Conservation (phyloP, 495 filamentous ascomycete genomes). For the Lichina pygmaea region DNA sequence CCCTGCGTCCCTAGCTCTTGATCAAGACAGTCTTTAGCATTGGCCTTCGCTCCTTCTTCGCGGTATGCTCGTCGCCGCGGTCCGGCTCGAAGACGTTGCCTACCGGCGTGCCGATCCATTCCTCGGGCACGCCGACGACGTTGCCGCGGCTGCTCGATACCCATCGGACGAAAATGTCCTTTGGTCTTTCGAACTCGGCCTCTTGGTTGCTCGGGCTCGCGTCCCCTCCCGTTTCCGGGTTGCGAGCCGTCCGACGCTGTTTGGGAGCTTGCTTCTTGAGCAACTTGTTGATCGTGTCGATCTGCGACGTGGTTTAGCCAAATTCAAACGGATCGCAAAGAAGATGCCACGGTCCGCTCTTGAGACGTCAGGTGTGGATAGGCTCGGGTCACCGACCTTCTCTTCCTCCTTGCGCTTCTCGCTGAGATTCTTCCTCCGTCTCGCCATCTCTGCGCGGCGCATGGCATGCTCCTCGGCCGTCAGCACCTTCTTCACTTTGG, state of each 20-base stretch:
- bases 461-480: slow-evolving; percentile 90
- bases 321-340: not conserved
- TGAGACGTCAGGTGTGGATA: too few species aligned
- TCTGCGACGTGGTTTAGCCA: slow-evolving; percentile 20
- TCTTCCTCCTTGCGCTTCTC: slow-evolving; percentile 98
- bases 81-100: slow-evolving; percentile 27
- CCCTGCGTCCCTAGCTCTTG: too few species aligned
- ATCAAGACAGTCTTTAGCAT: too few species aligned
- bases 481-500: slow-evolving; percentile 54
- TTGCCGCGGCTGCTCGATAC: slow-evolving; percentile 43
- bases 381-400: slow-evolving; percentile 30
- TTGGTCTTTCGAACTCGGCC: slow-evolving; percentile 24
- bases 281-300: slow-evolving; percentile 95
- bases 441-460: slow-evolving; percentile 87
- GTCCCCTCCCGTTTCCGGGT: slow-evolving; percentile 22
- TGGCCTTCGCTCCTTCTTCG: not conserved
- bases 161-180: slow-evolving; percentile 53
- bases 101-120: slow-evolving; percentile 46
- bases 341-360: not conserved
- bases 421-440: slow-evolving; percentile 81
- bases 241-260: slow-evolving; percentile 21
- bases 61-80: not conserved
- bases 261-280: slow-evolving; percentile 91
- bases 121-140: slow-evolving; percentile 46
- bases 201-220: slow-evolving; percentile 22